Conservation (phyloP, 345 rosid genomes). For the Gossypium longicalyx region DNA sequence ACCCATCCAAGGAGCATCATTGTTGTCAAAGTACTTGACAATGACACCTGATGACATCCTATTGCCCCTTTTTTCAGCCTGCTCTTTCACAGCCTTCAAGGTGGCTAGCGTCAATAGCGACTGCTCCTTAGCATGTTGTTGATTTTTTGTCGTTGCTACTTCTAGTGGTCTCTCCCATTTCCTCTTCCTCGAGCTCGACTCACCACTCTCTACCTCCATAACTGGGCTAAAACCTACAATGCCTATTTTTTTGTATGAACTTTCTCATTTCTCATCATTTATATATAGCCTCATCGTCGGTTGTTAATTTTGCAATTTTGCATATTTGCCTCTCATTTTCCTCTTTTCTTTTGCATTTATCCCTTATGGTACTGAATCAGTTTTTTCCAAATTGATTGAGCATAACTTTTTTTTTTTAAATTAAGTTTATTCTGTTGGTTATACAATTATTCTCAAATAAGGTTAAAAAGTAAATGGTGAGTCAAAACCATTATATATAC, state of each 20-base stretch:
- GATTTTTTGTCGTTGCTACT: no score
- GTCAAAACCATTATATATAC: no score
- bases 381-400: background rate
- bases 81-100: background rate
- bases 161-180: background rate
- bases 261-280: background rate
- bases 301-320: background rate
- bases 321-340: background rate
- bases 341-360: background rate
- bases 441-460: no score
- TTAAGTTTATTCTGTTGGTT: no score
- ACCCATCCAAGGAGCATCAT: conserved; percentile 17
- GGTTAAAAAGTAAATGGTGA: no score
- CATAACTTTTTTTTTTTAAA: background rate
- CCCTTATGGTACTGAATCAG: background rate
- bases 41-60: background rate
- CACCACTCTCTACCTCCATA: background rate
- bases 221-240: background rate
- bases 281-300: background rate
- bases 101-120: background rate
- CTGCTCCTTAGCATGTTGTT: background rate
- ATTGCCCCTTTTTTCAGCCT: background rate
- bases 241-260: background rate
- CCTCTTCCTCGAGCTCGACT: background rate
- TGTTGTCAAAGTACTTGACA: background rate